Evolutionary conservation across 2,329 filamentous ascomycete species (phyloP), one percentile per base, ranked within the genome.

Genomic region (Thelonectria blattea): DNA sequence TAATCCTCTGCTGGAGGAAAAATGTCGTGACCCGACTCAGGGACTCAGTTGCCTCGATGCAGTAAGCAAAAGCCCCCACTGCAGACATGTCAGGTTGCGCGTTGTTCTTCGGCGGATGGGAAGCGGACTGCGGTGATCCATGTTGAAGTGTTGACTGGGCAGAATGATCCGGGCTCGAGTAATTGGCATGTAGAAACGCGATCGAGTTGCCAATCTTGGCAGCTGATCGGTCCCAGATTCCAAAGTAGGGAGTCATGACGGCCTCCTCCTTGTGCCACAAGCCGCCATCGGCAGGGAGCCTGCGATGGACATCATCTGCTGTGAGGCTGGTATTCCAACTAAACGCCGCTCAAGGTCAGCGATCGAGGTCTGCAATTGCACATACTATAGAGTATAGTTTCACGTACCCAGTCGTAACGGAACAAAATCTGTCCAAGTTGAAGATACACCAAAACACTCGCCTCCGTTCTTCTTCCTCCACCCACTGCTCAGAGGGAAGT

Each of bases 21-120:
- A 75, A 79, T 2, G 71, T 78, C 2, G 72, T 78, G 1, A 80
- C 76, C 0, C 74, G 70, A 56, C 74, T 79, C 4, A 81, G 68
- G 1, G 74, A 79, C 62, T 81, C 79, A 0, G 78, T 79, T 0
- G 78, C 78, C 58, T 81, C 78, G 24, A 80, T 73, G 49, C 72
- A 73, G 61, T 80, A 80, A 1, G 78, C 78, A 59, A 79, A 80
- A 0, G 75, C 57, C 4, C 57, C 57, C 6, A 60, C 41, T 7
- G 46, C 57, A 7, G 51, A 55, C 57, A 55, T 55, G 32, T 60
- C 57, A 1, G 52, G 51, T 12, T 60, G 57, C 3, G 52, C 14
- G n/a, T 11, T 3, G 6, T 20, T 39, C n/a, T 27, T 37, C 1
- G 17, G 18, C 4, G 41, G 17, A 18, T 58, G 50, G 1, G 56